These are phyloP conservation scores for Termitomyces sp. DNA, from an alignment of 768 basidiomycete genomes.

Conservation along the genomic window DNA sequence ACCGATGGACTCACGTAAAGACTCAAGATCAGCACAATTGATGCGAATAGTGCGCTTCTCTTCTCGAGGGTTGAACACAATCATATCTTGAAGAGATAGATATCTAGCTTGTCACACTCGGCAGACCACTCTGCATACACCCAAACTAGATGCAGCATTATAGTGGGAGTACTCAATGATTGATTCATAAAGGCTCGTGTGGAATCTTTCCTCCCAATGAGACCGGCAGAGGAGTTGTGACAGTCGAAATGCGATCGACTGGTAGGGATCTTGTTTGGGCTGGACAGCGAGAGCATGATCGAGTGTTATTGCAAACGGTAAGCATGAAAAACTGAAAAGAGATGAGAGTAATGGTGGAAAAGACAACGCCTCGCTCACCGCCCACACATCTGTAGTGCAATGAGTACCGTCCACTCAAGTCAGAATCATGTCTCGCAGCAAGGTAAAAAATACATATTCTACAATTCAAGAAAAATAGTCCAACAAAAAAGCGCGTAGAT, in stretches of 20 bases:
- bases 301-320: background rate
- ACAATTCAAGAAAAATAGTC: too few relatives aligned
- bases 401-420: too few relatives aligned
- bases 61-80: too few relatives aligned
- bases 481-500: background rate
- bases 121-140: constrained; percentile 17
- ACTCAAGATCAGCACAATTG: constrained; percentile 1
- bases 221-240: background rate
- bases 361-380: too few relatives aligned
- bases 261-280: background rate
- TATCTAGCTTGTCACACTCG: constrained; percentile 14
- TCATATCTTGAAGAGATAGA: background rate
- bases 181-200: too few relatives aligned
- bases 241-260: background rate
- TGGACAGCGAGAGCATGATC: background rate
- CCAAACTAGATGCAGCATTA: constrained; percentile 3
- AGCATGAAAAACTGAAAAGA: background rate
- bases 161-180: background rate
- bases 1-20: constrained; percentile 2
- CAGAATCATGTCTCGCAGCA: too few relatives aligned
- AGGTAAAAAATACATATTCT: too few relatives aligned
- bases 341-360: too few relatives aligned
- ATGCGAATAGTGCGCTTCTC: background rate
- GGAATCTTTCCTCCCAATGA: background rate
- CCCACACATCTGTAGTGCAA: too few relatives aligned